These are phyloP conservation scores for Aspergillus sp. DNA, from an alignment of 2,329 filamentous ascomycete genomes.

Conservation along the genomic window DNA sequence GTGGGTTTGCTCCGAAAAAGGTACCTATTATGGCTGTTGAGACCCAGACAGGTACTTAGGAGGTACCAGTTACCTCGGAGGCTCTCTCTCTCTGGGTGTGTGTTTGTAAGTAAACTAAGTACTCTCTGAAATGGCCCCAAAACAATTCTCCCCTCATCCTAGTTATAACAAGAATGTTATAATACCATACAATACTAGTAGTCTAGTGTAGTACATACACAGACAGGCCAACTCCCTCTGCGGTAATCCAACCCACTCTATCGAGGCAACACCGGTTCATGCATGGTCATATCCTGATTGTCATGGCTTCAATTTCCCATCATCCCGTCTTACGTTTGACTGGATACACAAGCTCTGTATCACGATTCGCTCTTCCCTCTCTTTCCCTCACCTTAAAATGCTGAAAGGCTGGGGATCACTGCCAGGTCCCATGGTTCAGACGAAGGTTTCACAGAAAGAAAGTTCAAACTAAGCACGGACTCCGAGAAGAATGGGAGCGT, in stretches of 20 bases:
- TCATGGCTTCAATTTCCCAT: background rate
- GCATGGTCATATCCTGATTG: constrained; percentile 13
- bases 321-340: background rate
- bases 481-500: background rate
- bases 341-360: background rate
- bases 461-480: background rate
- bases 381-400: background rate
- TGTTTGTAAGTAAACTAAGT: background rate
- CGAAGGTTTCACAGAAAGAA: background rate
- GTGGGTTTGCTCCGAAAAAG: background rate
- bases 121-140: background rate
- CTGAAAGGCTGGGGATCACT: background rate
- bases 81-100: background rate
- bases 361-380: background rate
- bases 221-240: background rate
- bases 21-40: too few species aligned
- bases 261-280: constrained; percentile 24
- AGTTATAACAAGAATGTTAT: background rate
- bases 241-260: constrained; percentile 4
- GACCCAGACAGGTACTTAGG: background rate
- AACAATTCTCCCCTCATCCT: too few species aligned
- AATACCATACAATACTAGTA: background rate
- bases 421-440: background rate
- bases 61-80: background rate
- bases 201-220: background rate